Evolutionary conservation across 1,139 yeast species (phyloP), one percentile per base, ranked within the genome.

Genomic region (Pichia kudriavzevii): DNA sequence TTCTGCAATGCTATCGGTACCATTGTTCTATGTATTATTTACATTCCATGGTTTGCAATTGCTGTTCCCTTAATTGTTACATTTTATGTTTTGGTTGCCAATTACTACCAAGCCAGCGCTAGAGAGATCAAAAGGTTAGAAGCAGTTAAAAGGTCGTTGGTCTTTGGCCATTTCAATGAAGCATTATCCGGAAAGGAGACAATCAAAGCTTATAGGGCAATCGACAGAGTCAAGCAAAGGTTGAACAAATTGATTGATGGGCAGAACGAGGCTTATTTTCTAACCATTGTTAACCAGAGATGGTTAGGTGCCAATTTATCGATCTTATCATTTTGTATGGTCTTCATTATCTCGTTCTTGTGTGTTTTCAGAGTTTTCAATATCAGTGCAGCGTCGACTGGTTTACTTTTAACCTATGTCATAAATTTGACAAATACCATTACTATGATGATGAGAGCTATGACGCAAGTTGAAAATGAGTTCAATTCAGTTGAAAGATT

Each of bases 71-170:
- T 76, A 30, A 55, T 82, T 35, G 48, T 63, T 0, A 38, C 71
- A 7, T 39, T 71, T 16, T 68, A 72, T 39, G 56, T 74, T 8
- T 53, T 68, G 12, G 60, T 79, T 36, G 69, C 83, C 1, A 66
- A 70, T 38, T 80, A 67, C 52, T 83, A 80, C 52, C 83, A 83
- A 51, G 79, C 75, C 38, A 74, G 85, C 12, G 79, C 41, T 11
- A 69, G 94, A 54, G 95, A 84, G 55, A 63, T 85, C 44, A 85
- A 85, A 56, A 73, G 95, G 49, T 60, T 84, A 48, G 95, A 85
- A 55, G 84, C 94, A 3, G 52, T 72, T 7, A 72, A 79, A 50
- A 68, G 94, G 52, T 82, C 94, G 1, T 67, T 69, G 40, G 87
- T 84, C 38, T 83, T 79, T 61, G 72, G 81, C 45, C 81, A 81